phyloP scores from a whole-genome alignment of 1,284 basidiomycete species.

The Phylloporus sp. region DNA sequence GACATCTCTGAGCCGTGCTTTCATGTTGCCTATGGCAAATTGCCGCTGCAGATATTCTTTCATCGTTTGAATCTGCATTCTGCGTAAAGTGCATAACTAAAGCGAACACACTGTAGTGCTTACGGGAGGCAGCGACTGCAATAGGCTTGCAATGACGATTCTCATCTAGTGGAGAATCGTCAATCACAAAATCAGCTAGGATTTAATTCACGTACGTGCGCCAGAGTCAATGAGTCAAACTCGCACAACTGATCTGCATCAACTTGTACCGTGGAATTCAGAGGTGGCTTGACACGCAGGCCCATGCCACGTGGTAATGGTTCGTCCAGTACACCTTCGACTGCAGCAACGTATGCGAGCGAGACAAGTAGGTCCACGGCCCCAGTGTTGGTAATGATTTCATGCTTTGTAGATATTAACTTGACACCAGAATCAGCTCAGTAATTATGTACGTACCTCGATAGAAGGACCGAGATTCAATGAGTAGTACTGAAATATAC shows the following conservation, averaged over 20 bases:
- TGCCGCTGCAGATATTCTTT: neutral
- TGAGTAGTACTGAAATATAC: constrained; percentile 69
- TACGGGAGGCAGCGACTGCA: neutral
- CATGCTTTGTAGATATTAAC: neutral
- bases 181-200: neutral
- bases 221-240: neutral
- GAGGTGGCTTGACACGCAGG: constrained; percentile 49
- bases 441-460: constrained; percentile 50
- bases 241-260: neutral
- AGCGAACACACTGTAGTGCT: neutral
- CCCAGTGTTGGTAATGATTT: constrained; percentile 3
- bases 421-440: neutral
- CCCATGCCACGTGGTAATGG: constrained; percentile 67
- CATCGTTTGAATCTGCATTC: neutral
- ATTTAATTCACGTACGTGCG: neutral
- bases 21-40: neutral
- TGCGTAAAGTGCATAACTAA: neutral
- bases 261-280: neutral
- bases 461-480: constrained; percentile 68
- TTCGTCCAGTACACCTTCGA: constrained; percentile 57
- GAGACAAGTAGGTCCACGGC: constrained; percentile 38
- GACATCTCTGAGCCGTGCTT: neutral
- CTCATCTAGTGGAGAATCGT: neutral
- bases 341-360: constrained; percentile 62
- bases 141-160: neutral